Evolutionary conservation across 139 green algal species (phyloP).

Genomic region (Chlamydomonas sphaeroides): DNA sequence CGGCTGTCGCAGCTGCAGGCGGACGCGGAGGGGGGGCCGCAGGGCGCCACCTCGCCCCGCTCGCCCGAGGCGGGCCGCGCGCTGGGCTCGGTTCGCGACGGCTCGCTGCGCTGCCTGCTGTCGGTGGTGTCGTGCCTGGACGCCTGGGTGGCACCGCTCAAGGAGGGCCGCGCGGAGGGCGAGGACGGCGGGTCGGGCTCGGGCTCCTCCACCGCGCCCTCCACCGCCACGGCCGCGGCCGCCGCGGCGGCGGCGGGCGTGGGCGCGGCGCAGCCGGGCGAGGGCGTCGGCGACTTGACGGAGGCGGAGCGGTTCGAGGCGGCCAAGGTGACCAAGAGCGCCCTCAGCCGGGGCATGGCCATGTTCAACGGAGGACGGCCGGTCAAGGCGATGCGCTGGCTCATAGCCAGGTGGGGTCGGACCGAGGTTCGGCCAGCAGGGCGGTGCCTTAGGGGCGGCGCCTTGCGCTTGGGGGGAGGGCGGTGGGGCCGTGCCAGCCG

Average conservation of each 20-base stretch:
- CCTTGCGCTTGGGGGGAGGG: too few relatives aligned
- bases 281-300: constrained; percentile 11
- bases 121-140: constrained; percentile 74
- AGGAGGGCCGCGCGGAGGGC: constrained; percentile 36
- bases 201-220: background rate
- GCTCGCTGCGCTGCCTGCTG: constrained; percentile 48
- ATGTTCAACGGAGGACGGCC: constrained; percentile 80
- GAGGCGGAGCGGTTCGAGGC: constrained; percentile 77
- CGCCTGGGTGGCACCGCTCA: constrained; percentile 73
- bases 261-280: background rate
- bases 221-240: background rate
- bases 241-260: background rate
- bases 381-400: constrained; percentile 57
- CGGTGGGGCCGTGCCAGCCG: too few relatives aligned
- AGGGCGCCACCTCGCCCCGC: too few relatives aligned
- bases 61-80: background rate
- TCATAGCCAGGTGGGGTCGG: constrained; percentile 37
- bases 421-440: too few relatives aligned
- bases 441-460: too few relatives aligned
- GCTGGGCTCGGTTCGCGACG: constrained; percentile 37
- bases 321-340: constrained; percentile 80
- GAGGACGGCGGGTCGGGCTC: too few relatives aligned
- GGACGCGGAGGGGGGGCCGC: too few relatives aligned
- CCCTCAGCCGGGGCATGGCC: constrained; percentile 68
- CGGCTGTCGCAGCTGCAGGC: constrained; percentile 17